Conservation (phyloP, 2,329 filamentous ascomycete genomes). For the Ceratocystis ficicola region DNA sequence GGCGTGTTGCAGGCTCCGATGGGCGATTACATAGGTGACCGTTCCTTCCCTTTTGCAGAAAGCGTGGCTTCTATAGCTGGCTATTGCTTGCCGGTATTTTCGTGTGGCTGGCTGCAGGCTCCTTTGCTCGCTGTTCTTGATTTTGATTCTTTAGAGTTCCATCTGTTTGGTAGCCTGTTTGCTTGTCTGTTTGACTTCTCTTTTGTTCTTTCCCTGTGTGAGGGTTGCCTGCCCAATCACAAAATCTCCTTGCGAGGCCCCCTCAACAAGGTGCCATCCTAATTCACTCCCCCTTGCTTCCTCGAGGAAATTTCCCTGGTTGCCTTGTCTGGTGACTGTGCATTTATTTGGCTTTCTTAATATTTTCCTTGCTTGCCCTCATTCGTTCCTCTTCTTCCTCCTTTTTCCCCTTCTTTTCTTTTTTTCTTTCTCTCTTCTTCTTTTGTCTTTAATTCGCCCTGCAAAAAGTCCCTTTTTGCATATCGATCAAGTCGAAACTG, state of each 20-base stretch:
- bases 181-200: slow-evolving; percentile 7
- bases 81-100: too few relatives aligned
- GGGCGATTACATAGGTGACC: too few relatives aligned
- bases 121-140: slow-evolving; percentile 1
- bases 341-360: slow-evolving; percentile 19
- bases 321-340: slow-evolving; percentile 4
- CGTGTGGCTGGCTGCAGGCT: background rate
- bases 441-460: slow-evolving; percentile 14
- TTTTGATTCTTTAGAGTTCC: background rate
- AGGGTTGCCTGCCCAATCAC: slow-evolving; percentile 8
- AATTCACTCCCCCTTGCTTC: slow-evolving; percentile 12
- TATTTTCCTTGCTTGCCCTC: slow-evolving; percentile 22
- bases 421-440: slow-evolving; percentile 22
- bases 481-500: background rate
- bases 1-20: too few relatives aligned
- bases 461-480: background rate
- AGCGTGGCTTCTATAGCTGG: too few relatives aligned
- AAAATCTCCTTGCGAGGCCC: slow-evolving; percentile 19
- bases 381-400: slow-evolving; percentile 20
- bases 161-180: background rate
- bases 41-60: too few relatives aligned
- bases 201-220: slow-evolving; percentile 6
- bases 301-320: slow-evolving; percentile 10
- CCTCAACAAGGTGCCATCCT: slow-evolving; percentile 14
- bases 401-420: slow-evolving; percentile 16